These are phyloP conservation scores for Mucuna pruriens DNA, from an alignment of 306 rosid species.

Conservation along the genomic window DNA sequence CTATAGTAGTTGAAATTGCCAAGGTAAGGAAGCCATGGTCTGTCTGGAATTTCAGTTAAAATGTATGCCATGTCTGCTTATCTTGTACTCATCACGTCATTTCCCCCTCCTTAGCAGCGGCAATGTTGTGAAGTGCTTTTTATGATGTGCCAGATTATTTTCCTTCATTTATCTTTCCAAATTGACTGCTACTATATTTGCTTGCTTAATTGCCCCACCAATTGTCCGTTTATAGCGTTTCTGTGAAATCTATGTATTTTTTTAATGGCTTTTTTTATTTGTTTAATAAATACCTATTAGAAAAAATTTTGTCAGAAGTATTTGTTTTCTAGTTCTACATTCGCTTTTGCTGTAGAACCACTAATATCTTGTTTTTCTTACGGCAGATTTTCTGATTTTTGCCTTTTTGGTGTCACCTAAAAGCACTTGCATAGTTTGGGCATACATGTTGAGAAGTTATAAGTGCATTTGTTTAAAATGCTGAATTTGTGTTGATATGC, in stretches of 20 bases:
- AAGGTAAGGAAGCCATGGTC: conserved; percentile 63
- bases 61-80: background rate
- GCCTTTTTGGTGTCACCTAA: background rate
- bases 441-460: background rate
- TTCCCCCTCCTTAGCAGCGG: background rate
- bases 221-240: background rate
- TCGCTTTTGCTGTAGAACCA: background rate
- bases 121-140: background rate
- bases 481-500: background rate
- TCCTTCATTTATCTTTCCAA: background rate
- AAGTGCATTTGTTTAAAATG: background rate
- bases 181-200: background rate
- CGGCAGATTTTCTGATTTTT: background rate
- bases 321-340: background rate
- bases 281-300: background rate
- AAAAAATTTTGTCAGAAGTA: background rate
- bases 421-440: background rate
- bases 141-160: background rate
- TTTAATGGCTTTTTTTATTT: background rate
- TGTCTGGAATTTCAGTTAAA: conserved; percentile 7
- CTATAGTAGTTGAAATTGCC: conserved; percentile 89
- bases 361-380: background rate
- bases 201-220: background rate
- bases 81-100: background rate
- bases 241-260: background rate